These are phyloP conservation scores for Metrosideros polymorpha DNA, from an alignment of 441 rosid species.

Conservation along the genomic window DNA sequence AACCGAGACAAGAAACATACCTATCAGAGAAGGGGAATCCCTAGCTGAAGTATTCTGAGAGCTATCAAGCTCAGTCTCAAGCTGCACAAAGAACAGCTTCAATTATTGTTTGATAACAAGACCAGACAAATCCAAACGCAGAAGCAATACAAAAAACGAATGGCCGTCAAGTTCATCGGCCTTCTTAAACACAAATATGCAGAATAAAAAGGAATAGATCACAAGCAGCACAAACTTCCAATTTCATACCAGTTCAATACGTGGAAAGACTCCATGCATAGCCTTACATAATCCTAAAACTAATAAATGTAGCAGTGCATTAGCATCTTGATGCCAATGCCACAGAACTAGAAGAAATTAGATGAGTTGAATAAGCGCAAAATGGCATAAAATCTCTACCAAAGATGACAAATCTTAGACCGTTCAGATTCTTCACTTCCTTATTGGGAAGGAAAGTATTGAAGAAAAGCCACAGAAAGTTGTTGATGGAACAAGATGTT, in stretches of 20 bases:
- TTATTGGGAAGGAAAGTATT: not conserved
- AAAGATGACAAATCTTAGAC: not conserved
- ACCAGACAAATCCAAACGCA: conserved; percentile 23
- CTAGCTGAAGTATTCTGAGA: conserved; percentile 22
- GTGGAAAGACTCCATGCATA: not conserved
- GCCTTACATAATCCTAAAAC: not conserved
- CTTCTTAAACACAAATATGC: not conserved
- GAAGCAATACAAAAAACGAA: not conserved
- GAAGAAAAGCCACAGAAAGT: not conserved
- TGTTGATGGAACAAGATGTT: not conserved
- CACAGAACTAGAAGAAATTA: not conserved
- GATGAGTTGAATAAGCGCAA: not conserved
- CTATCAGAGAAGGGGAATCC: conserved; percentile 25
- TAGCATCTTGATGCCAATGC: not conserved
- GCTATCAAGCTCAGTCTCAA: conserved; percentile 14
- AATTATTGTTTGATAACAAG: not conserved
- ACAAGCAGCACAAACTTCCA: not conserved
- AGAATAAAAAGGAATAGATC: not conserved
- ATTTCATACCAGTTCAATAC: not conserved
- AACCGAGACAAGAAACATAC: conserved; percentile 23
- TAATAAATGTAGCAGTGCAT: not conserved
- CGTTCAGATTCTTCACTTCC: not conserved
- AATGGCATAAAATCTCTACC: not conserved
- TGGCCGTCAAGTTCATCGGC: not conserved
- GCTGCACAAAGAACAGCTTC: conserved; percentile 2